phyloP scores from a whole-genome alignment of 116 monocot species.

The Posidonia oceanica region DNA sequence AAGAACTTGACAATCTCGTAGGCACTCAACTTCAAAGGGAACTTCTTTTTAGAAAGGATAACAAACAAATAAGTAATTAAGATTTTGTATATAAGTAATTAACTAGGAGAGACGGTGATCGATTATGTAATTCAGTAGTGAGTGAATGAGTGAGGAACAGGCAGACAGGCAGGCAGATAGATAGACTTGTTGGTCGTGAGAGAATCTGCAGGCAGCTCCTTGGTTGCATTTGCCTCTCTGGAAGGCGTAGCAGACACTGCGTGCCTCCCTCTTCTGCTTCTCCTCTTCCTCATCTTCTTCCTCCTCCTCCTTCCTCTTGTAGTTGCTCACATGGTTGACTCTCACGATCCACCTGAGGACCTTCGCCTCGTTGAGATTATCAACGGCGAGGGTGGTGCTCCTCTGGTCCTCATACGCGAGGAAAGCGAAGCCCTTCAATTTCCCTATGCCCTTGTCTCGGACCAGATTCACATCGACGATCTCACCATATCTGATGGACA shows the following conservation, averaged over 20 bases:
- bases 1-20: too few relatives aligned
- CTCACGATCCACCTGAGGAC: slow-evolving; percentile 63
- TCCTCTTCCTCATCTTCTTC: slow-evolving; percentile 54
- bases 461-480: slow-evolving; percentile 91
- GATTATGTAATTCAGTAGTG: too few relatives aligned
- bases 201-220: slow-evolving; percentile 83
- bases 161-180: neutral
- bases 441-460: slow-evolving; percentile 83
- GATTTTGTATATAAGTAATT: too few relatives aligned
- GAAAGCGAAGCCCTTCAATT: slow-evolving; percentile 91
- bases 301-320: slow-evolving; percentile 86
- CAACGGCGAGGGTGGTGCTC: slow-evolving; percentile 91
- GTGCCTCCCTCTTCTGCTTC: slow-evolving; percentile 58
- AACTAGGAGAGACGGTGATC: too few relatives aligned
- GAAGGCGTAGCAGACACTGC: slow-evolving; percentile 79
- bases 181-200: slow-evolving; percentile 72
- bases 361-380: slow-evolving; percentile 91
- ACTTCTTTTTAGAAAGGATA: too few relatives aligned
- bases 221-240: slow-evolving; percentile 84
- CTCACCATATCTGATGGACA: slow-evolving; percentile 66
- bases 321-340: slow-evolving; percentile 83
- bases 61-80: too few relatives aligned
- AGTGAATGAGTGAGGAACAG: neutral
- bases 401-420: slow-evolving; percentile 95
- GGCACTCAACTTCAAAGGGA: too few relatives aligned